Base-by-base conservation (phyloP, 2,329 filamentous ascomycete species). In the Monilinia laxa region DNA sequence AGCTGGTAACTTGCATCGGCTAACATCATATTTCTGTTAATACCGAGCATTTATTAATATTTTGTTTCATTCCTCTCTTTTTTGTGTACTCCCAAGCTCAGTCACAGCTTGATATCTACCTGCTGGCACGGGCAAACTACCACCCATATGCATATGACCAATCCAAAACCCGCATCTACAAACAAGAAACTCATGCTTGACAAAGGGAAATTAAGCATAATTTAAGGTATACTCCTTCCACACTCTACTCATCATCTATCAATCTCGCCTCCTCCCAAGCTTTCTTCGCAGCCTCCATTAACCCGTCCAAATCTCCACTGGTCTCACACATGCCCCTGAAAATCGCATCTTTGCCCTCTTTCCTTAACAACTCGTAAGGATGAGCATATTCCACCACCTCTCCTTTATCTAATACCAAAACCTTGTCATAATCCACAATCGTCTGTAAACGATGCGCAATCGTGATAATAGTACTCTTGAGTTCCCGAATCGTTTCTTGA, bases 361-460 rank as follows among this genome's bases (percentile, higher is more conserved):
- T 89, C 75, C 83, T 85, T 70, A 97, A 84, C 62, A 99, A 81
- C 72, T 92, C 88, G 81, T 89, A 93, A 0, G 95, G 95, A 75
- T 96, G 90, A n/a, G 88, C 95, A 76, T 87, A 99, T 79, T 99
- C 94, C 6, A 95, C 85, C 25, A 98, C 90, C 68, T 85, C 80
- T 12, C 95, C 95, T 77, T 93, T 92, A 75, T 99, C 95, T 5
- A 99, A 82, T 16, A 99, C 93, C 20, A 99, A 82, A 18, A 99
- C 94, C 81, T 96, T 97, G 80, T 99, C 95, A 75, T 98, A 99
- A 77, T 99, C 95, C 38, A 95, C 93, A 78, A 99, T 98, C 0
- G 95, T 99, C 76, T 97, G 93, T 70, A 99, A 82, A 23, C 95
- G 87, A 79, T 99, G 95, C 0, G 95, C 95, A 75, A 99, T 98